Evolutionary conservation across 192 early-diverging fungal species (phyloP).

Genomic region (Gonapodya sp.): DNA sequence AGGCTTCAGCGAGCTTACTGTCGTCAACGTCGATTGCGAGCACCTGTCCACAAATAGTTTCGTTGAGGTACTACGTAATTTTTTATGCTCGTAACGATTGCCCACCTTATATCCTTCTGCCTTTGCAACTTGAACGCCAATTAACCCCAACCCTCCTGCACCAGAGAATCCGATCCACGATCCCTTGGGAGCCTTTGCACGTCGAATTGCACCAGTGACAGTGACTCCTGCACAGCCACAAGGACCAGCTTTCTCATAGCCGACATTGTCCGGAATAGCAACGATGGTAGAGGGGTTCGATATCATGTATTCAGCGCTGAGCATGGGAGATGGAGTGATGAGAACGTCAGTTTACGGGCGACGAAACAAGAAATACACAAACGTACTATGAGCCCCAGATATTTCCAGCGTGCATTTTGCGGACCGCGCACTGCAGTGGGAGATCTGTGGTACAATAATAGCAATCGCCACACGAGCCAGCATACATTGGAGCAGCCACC

Average conservation of each 20-base stretch:
- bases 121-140: neutral
- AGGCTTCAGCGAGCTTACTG: neutral
- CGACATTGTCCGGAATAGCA: slow-evolving; percentile 1
- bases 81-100: too few species aligned
- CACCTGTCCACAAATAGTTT: neutral
- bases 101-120: neutral
- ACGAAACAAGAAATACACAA: too few species aligned
- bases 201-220: neutral
- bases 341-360: too few species aligned
- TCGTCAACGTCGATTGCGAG: slow-evolving; percentile 5
- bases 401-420: neutral
- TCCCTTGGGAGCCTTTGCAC: neutral
- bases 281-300: neutral
- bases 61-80: too few species aligned
- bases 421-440: neutral
- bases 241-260: neutral
- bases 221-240: slow-evolving; percentile 2
- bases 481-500: slow-evolving; percentile 5
- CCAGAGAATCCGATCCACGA: neutral
- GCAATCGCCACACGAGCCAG: neutral
- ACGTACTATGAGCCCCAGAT: neutral
- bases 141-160: neutral
- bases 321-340: too few species aligned
- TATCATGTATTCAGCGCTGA: slow-evolving; percentile 4
- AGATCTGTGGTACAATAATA: neutral